A percentile compares a stretch with the other conserved stretches of the same genome.
These are phyloP conservation scores for Dujonia santamariae DNA, from an alignment of 1,139 yeast species.

Conservation along the genomic window DNA sequence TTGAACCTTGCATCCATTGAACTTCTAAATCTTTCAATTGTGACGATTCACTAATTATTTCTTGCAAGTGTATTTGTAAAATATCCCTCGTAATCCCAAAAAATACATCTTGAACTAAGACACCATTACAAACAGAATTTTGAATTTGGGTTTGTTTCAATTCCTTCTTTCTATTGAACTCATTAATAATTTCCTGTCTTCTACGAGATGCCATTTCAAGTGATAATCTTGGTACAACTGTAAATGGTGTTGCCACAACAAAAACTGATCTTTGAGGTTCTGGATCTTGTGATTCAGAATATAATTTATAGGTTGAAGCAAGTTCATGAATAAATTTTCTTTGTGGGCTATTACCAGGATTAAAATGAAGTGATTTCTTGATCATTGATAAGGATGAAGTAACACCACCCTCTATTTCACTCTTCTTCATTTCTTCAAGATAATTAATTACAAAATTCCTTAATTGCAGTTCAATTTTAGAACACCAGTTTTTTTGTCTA, in stretches of 20 bases:
- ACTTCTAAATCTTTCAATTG: constrained; percentile 21
- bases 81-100: constrained; percentile 51
- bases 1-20: constrained; percentile 40
- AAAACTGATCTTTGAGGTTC: constrained; percentile 79
- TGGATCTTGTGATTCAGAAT: constrained; percentile 73
- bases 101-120: constrained; percentile 51
- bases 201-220: constrained; percentile 25
- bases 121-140: constrained; percentile 44
- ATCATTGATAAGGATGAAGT: constrained; percentile 7
- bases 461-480: constrained; percentile 53
- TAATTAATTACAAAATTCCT: constrained; percentile 43
- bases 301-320: constrained; percentile 56
- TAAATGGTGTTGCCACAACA: constrained; percentile 42
- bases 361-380: constrained; percentile 48
- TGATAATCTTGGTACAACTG: constrained; percentile 27
- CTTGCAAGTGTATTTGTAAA: constrained; percentile 31
- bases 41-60: constrained; percentile 16
- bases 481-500: constrained; percentile 64
- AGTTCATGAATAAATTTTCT: constrained; percentile 69
- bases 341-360: constrained; percentile 69
- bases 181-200: constrained; percentile 29
- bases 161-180: constrained; percentile 21
- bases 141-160: constrained; percentile 20
- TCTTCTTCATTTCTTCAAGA: constrained; percentile 16
- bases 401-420: constrained; percentile 14